Evolutionary conservation across 768 basidiomycete species (phyloP), one percentile per base, ranked within the genome.

Genomic region (Pulveroboletus sp.): DNA sequence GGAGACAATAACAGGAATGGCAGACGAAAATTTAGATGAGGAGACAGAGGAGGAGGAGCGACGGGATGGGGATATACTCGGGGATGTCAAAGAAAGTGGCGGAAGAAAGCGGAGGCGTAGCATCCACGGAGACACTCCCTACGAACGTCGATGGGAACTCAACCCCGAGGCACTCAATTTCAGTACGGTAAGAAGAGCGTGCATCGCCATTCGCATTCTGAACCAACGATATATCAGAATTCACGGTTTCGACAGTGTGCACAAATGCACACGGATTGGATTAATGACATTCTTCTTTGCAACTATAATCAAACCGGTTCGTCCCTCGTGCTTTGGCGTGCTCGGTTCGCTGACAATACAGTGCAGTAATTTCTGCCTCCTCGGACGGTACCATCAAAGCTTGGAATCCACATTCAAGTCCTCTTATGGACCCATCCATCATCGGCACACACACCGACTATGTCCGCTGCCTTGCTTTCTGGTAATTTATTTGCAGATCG

Each of bases 371-470:
- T 36, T 92, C 94, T 49, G 93, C 90, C 0, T 98, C 96, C 0
- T 95, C 94, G 3, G 95, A 98, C 63, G 93, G 94, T 15, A 92
- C 93, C 11, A 75, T 99, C 58, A 89, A 93, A 62, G 83, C 92
- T 0, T 98, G 96, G 95, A 84, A 77, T 46, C 95, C 95, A 0
- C 93, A 97, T 63, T 73, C 81, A 0, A 56, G 72, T 11, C 62
- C 74, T 15, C 71, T 78, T 8, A 69, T 78, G 6, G 82, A 86
- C 43, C 89, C 93, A 2, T 71, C 75, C 2, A 73, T 78, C 11
- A 71, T 93, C 38, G 92, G 92, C 10, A 75, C 76, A 3, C 92
- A 94, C 60, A 69, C 69, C n/a, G 92, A 94, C 70, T 95, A 93
- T 58, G 90, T 89, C 3, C 83, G 89, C 18, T 92, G 86, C 63